Evolutionary conservation across 495 filamentous ascomycete genomes (phyloP).

Genomic region (Xylaria grammica): DNA sequence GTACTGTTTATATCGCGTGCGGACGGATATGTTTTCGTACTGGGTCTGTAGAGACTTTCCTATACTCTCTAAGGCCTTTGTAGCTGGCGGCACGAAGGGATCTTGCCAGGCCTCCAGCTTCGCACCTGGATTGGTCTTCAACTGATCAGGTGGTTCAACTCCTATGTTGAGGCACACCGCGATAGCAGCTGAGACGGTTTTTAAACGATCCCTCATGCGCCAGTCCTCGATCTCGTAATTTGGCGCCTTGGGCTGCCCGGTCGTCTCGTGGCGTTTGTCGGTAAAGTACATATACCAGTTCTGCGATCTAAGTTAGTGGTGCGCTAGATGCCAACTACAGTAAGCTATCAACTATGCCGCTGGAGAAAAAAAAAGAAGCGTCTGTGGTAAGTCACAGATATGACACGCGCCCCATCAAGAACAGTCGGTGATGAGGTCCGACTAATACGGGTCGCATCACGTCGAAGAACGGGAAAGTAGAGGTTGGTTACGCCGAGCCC

Average conservation of each 20-base stretch:
- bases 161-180: conserved; percentile 96
- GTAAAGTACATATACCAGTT: conserved; percentile 99
- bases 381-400: background rate
- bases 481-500: background rate
- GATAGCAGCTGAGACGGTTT: conserved; percentile 93
- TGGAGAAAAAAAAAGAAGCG: background rate
- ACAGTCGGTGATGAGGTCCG: background rate
- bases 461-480: background rate
- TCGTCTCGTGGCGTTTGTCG: conserved; percentile 96
- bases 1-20: conserved; percentile 95
- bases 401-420: background rate
- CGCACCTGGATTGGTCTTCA: conserved; percentile 90
- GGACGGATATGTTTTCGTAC: conserved; percentile 91
- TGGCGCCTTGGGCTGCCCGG: conserved; percentile 77
- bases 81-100: conserved; percentile 76
- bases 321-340: background rate
- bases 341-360: background rate
- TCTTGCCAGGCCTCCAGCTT: conserved; percentile 98
- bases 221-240: conserved; percentile 78
- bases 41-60: conserved; percentile 94
- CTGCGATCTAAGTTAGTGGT: conserved; percentile 44
- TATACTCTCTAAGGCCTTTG: conserved; percentile 90
- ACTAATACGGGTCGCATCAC: conserved; percentile 6
- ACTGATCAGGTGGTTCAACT: conserved; percentile 92
- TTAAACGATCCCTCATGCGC: conserved; percentile 94